These are phyloP conservation scores for Tinospora cordifolia DNA, from an alignment of 164 flowering plant genomes.

Conservation along the genomic window DNA sequence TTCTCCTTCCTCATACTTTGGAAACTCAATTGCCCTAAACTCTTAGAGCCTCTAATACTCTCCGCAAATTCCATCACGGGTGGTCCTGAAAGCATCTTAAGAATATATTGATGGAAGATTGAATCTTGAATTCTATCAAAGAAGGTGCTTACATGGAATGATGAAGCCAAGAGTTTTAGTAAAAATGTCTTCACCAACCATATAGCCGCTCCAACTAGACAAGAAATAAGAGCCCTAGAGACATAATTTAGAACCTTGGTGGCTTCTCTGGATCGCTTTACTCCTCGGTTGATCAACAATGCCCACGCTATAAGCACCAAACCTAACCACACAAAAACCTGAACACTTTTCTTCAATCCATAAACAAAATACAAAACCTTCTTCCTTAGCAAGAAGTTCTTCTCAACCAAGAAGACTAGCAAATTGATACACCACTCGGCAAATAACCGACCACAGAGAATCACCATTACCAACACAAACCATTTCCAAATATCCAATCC, in stretches of 20 bases:
- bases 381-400: slow-evolving; percentile 54
- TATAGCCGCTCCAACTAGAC: slow-evolving; percentile 48
- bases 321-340: slow-evolving; percentile 52
- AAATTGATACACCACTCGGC: slow-evolving; percentile 50
- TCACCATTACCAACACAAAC: slow-evolving; percentile 55
- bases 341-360: slow-evolving; percentile 58
- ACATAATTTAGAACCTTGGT: slow-evolving; percentile 34
- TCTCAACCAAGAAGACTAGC: slow-evolving; percentile 59
- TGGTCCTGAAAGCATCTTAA: slow-evolving; percentile 63
- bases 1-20: slow-evolving; percentile 28
- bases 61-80: slow-evolving; percentile 50
- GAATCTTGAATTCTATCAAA: slow-evolving; percentile 87
- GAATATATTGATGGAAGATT: slow-evolving; percentile 64
- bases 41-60: slow-evolving; percentile 18
- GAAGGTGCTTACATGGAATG: slow-evolving; percentile 61
- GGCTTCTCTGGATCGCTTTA: slow-evolving; percentile 28
- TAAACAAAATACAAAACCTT: slow-evolving; percentile 72
- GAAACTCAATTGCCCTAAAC: slow-evolving; percentile 45
- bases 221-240: slow-evolving; percentile 42
- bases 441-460: slow-evolving; percentile 57
- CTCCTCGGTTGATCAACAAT: slow-evolving; percentile 47
- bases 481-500: slow-evolving; percentile 70
- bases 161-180: slow-evolving; percentile 57
- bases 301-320: slow-evolving; percentile 64
- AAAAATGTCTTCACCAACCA: slow-evolving; percentile 67